These are phyloP conservation scores for Lactarius deliciosus DNA, from an alignment of 768 basidiomycete species.

Conservation along the genomic window DNA sequence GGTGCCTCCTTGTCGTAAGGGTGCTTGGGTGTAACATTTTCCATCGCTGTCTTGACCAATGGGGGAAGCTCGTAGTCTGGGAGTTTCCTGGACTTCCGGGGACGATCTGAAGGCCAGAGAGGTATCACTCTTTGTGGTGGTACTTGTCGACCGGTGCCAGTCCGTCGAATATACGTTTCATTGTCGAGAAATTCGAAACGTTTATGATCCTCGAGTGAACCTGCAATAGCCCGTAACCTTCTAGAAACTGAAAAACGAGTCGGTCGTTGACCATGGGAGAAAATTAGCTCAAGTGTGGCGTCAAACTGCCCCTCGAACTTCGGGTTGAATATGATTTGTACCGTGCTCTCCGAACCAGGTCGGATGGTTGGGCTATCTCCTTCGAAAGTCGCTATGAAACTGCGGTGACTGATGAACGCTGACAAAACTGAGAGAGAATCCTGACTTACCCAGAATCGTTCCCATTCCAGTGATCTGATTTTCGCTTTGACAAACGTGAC, in stretches of 20 bases:
- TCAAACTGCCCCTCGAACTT: constrained; percentile 20
- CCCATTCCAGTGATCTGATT: constrained; percentile 10
- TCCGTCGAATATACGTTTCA: neutral
- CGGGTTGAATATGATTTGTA: constrained; percentile 16
- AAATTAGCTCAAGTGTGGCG: constrained; percentile 16
- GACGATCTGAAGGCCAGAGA: neutral
- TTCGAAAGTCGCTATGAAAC: constrained; percentile 16
- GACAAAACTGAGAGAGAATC: neutral
- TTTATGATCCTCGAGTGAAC: constrained; percentile 17
- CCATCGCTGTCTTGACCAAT: constrained; percentile 2
- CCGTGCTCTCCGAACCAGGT: constrained; percentile 14
- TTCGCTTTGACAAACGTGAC: constrained; percentile 21
- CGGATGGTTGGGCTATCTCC: constrained; percentile 8
- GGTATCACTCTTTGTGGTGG: constrained; percentile 9
- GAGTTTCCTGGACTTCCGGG: constrained; percentile 5
- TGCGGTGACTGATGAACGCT: constrained; percentile 5
- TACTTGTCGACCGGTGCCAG: neutral
- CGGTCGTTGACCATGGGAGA: constrained; percentile 6
- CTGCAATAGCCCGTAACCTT: constrained; percentile 13
- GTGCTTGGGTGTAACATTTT: neutral
- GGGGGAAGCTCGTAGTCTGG: constrained; percentile 17
- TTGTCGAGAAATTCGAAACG: constrained; percentile 11
- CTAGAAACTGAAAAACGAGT: constrained; percentile 11
- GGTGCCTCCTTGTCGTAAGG: neutral
- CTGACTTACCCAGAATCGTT: constrained; percentile 16